Base-by-base conservation (phyloP, 106 monocot genomes). In the Dactylorhiza incarnata region DNA sequence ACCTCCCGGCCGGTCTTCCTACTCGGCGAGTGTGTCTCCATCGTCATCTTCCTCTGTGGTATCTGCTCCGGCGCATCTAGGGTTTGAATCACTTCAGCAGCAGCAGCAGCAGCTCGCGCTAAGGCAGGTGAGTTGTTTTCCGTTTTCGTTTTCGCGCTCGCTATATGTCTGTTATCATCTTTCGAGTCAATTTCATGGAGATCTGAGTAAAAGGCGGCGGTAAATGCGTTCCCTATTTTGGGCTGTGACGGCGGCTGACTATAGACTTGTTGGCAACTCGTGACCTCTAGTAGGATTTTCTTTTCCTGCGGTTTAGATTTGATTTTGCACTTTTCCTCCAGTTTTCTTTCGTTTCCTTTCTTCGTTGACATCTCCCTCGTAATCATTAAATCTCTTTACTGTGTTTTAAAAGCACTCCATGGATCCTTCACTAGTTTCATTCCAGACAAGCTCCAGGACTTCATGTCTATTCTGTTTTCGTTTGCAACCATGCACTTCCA, bases 11-110 rank as follows among this genome's bases (percentile, higher is more conserved):
- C 23, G 37, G 6, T 73, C 84, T 3, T 48, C 80, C 24, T 77
- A 84, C 25, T 68, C 78, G 15, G 58, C 85, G 6, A 45, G 82
- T 0, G 76, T 85, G 10, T 87, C 87, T 5, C 77, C 87, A 11
- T 83, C 91, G 10, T 83, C 90, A 16, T 81, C 91, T 9, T 81
- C 88, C n/a, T 86, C 88, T 5, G 80, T 81, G 7, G 76, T 78
- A 13, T 78, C 80, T 22, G 81, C 78, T n/a, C 62, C 80, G 59
- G 63, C 73, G 47, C 86, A 81, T 16, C 45, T 85, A 76, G 81
- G 76, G 54, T 77, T 85, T 13, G 85, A 88, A 6, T 72, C 79
- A 11, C 50, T 65, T 25, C 85, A 81, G 45, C 78, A 56, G 55
- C 55, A 55, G 55, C 81, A 84, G 74, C 84, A 84, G 73, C 84